A percentile compares a stretch with the other conserved stretches of the same genome.
Evolutionary conservation across 805 yeast genomes (phyloP).

Genomic region (Zygotorulaspora sp.): DNA sequence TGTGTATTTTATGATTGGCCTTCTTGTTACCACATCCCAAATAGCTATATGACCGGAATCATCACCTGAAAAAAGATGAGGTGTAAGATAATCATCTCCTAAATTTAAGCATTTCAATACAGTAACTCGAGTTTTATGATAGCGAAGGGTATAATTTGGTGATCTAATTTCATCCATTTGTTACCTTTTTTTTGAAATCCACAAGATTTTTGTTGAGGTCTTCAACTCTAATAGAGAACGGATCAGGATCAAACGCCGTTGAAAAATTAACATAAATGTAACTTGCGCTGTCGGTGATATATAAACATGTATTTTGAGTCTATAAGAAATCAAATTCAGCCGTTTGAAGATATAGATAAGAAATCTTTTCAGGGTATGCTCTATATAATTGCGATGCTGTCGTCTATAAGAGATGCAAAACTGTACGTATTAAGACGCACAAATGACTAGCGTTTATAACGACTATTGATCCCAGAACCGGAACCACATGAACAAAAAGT

Average conservation of each 20-base stretch:
- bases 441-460: neutral
- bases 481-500: too few relatives aligned
- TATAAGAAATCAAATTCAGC: too few relatives aligned
- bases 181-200: too few relatives aligned
- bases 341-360: too few relatives aligned
- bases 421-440: neutral
- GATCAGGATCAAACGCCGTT: too few relatives aligned
- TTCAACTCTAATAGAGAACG: too few relatives aligned
- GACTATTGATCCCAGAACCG: neutral
- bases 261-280: too few relatives aligned
- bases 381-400: neutral
- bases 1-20: constrained; percentile 17
- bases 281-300: too few relatives aligned
- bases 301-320: too few relatives aligned
- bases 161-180: constrained; percentile 9
- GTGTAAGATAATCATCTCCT: constrained; percentile 5
- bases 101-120: constrained; percentile 9
- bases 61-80: constrained; percentile 28
- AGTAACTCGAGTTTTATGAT: constrained; percentile 21
- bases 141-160: constrained; percentile 20
- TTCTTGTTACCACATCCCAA: constrained; percentile 32
- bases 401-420: constrained; percentile 1
- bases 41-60: constrained; percentile 21
- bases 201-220: too few relatives aligned
- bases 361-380: neutral